phyloP scores from a whole-genome alignment of 1,284 basidiomycete species.

The Austroboletus novae-zelandiae region DNA sequence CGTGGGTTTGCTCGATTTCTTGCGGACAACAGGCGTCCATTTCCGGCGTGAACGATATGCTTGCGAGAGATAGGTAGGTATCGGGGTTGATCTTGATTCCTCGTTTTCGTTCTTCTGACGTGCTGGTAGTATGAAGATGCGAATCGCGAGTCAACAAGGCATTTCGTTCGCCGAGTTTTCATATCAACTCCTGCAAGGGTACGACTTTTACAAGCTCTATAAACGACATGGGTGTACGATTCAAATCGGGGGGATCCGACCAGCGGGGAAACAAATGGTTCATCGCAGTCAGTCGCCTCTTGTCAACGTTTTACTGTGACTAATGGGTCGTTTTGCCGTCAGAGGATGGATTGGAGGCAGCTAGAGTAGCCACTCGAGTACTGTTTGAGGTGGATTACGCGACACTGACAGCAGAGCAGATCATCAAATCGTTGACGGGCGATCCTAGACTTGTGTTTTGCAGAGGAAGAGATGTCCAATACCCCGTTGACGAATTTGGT shows the following conservation, averaged over 20 bases:
- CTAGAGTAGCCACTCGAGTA: slow-evolving; percentile 33
- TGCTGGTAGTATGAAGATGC: slow-evolving; percentile 74
- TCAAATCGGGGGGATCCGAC: slow-evolving; percentile 94
- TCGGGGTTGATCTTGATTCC: neutral
- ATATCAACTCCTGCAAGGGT: slow-evolving; percentile 96
- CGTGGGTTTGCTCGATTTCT: slow-evolving; percentile 80
- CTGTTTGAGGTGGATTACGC: slow-evolving; percentile 34
- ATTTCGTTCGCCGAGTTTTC: slow-evolving; percentile 98
- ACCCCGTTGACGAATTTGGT: slow-evolving; percentile 26
- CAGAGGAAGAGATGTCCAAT: slow-evolving; percentile 27
- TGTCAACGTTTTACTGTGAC: neutral
- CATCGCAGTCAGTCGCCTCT: slow-evolving; percentile 59
- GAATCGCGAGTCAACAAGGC: slow-evolving; percentile 74
- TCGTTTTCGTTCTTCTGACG: slow-evolving; percentile 1
- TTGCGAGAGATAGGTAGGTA: slow-evolving; percentile 83
- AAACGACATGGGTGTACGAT: slow-evolving; percentile 70
- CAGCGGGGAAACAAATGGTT: slow-evolving; percentile 98
- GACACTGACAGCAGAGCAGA: slow-evolving; percentile 24
- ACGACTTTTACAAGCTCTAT: slow-evolving; percentile 88
- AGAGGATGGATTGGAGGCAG: slow-evolving; percentile 32
- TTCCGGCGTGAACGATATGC: slow-evolving; percentile 88
- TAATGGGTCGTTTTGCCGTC: slow-evolving; percentile 3
- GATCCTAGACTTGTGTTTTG: slow-evolving; percentile 34
- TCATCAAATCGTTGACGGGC: slow-evolving; percentile 28
- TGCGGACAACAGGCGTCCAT: slow-evolving; percentile 79